These are phyloP conservation scores for Trametes punicea DNA, from an alignment of 768 basidiomycete genomes.

Conservation along the genomic window DNA sequence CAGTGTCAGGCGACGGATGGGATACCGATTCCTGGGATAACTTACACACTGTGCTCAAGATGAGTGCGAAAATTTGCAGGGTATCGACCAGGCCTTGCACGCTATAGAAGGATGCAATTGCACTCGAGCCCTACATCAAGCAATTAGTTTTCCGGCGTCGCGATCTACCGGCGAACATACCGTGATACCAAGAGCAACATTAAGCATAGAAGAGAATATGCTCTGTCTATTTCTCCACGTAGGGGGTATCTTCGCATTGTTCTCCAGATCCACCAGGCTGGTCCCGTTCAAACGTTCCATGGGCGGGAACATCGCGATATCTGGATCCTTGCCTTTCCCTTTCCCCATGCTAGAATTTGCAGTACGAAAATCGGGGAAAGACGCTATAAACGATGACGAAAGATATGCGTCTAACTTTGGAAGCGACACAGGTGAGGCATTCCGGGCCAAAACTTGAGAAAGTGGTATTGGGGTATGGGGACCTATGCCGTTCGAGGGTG, in stretches of 20 bases:
- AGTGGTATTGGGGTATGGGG: slow-evolving; percentile 51
- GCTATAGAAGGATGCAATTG: slow-evolving; percentile 65
- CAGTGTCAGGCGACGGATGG: not conserved
- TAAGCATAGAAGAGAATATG: slow-evolving; percentile 46
- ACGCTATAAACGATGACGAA: slow-evolving; percentile 43
- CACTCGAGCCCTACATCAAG: slow-evolving; percentile 76
- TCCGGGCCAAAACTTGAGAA: slow-evolving; percentile 53
- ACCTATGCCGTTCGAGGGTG: not conserved
- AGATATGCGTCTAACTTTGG: slow-evolving; percentile 61
- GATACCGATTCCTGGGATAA: too few relatives aligned
- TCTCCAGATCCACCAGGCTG: slow-evolving; percentile 58
- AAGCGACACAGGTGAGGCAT: slow-evolving; percentile 55
- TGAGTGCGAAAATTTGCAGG: slow-evolving; percentile 67
- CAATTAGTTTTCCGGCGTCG: too few relatives aligned
- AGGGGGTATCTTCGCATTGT: slow-evolving; percentile 46
- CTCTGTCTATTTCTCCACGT: slow-evolving; percentile 54
- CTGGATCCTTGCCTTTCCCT: slow-evolving; percentile 23
- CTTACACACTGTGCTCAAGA: slow-evolving; percentile 64
- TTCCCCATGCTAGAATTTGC: not conserved
- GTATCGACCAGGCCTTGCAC: slow-evolving; percentile 66
- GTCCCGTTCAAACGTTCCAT: slow-evolving; percentile 52
- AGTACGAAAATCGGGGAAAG: slow-evolving; percentile 32
- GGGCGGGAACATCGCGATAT: slow-evolving; percentile 54
- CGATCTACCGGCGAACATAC: slow-evolving; percentile 36
- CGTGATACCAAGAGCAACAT: slow-evolving; percentile 49